Evolutionary conservation across 139 green algal species (phyloP), one percentile per base, ranked within the genome.

Genomic region (Mesotaenium endlicherianum): DNA sequence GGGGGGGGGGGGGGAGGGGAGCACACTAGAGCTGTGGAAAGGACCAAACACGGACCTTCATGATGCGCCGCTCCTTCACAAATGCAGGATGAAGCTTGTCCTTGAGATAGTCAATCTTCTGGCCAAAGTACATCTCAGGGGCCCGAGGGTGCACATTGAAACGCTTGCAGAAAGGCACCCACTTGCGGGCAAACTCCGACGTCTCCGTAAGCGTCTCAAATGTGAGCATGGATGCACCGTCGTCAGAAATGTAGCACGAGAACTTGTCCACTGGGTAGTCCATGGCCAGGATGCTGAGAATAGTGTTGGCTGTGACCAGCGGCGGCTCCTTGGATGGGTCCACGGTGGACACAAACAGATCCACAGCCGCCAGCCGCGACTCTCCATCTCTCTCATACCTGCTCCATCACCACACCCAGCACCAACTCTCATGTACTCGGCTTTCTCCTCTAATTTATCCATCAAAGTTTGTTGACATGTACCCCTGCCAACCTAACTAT

Each of bases 201-300:
- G 79, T 86, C 70, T 86, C 79, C 16, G 67, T 43, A 69, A 86
- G 36, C 34, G 47, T 69, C 17, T 86, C 64, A 69, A 86, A 86
- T 2, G 67, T 86, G n/a, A 86, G 67, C 79, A 80, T 86, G 43
- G 79, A 68, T 20, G 67, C 79, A 55, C 79, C 79, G 36, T 86
- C 79, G 41, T 86, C 79, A 31, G 26, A 43, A 26, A 86, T 16
- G 67, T 86, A 86, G 38, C 16, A 30, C 69, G 79, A 71, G 17
- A 86, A 20, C 43, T 80, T 86, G 0, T 79, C 67, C 16, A 79
- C 79, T 38, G 79, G 79, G 69, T 86, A 86, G n/a, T 86, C 79
- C 31, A 86, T 4, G 14, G 79, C 71, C 41, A 81, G 34, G 64
- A 86, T 70, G 3, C 69, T 82, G 30, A 86, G 70, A 70, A 81